These are phyloP conservation scores for Podaxis sp. DNA, from an alignment of 768 basidiomycete species.

Conservation along the genomic window DNA sequence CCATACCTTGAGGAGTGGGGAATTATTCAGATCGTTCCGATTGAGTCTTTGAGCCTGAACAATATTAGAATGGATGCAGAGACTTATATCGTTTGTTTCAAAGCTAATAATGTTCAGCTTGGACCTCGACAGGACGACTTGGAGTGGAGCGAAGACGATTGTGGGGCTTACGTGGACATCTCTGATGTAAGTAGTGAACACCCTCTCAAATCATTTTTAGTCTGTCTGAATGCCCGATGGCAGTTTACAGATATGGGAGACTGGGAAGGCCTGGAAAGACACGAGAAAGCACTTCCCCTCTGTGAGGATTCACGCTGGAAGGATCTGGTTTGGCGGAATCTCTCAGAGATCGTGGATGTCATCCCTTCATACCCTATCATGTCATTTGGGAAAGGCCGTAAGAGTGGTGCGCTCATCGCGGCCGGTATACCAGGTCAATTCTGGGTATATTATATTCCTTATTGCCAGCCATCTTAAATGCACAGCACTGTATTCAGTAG, in stretches of 20 bases:
- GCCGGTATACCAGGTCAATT: not conserved
- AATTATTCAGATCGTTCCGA: not conserved
- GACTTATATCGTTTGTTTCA: not conserved
- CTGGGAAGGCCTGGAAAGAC: not conserved
- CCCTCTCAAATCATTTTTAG: not conserved
- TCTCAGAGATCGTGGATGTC: not conserved
- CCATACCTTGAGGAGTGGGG: not conserved
- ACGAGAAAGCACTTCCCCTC: not conserved
- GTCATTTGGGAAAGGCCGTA: not conserved
- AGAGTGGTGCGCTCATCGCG: not conserved
- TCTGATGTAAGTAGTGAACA: not conserved
- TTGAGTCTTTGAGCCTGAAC: not conserved
- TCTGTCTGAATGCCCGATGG: slow-evolving; percentile 31
- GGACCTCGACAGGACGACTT: not conserved
- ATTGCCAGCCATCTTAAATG: not conserved
- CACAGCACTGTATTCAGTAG: not conserved
- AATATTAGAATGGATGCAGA: not conserved
- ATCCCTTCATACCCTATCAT: not conserved
- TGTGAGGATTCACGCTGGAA: not conserved
- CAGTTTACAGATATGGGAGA: slow-evolving; percentile 17
- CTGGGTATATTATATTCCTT: not conserved
- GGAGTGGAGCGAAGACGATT: not conserved
- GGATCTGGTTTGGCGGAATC: not conserved
- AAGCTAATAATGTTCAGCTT: not conserved
- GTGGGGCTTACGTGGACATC: not conserved